These are phyloP conservation scores for Sugiyamaella castrensis DNA, from an alignment of 1,139 yeast species.

Conservation along the genomic window DNA sequence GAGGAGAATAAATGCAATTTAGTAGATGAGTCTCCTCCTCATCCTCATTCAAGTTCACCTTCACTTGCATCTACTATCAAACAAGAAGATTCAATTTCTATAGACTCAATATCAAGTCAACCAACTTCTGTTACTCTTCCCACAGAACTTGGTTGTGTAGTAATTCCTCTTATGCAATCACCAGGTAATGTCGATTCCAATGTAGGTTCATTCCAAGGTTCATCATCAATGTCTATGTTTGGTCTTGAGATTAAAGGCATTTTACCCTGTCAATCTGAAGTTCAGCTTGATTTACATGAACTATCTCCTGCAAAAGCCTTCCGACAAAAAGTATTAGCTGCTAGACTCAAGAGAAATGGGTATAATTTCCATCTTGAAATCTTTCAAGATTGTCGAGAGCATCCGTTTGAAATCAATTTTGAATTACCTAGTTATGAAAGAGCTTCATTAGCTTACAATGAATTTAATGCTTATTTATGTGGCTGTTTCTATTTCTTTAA, in stretches of 20 bases:
- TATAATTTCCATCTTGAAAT: conserved; percentile 4
- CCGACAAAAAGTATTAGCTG: conserved; percentile 2
- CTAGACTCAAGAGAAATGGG: conserved; percentile 9
- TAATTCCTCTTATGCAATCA: conserved; percentile 12
- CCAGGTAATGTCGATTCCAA: conserved; percentile 7
- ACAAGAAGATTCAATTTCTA: neutral
- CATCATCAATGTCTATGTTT: conserved; percentile 23
- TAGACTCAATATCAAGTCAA: too few relatives aligned
- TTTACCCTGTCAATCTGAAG: conserved; percentile 22
- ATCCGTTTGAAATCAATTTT: conserved; percentile 17
- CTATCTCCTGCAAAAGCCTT: conserved; percentile 7
- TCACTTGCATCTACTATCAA: neutral
- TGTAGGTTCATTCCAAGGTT: conserved; percentile 18
- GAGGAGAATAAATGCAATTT: neutral
- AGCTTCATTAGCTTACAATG: conserved; percentile 70
- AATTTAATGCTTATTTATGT: conserved; percentile 74
- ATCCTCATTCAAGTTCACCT: neutral
- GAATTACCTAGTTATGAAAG: conserved; percentile 71
- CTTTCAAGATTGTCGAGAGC: conserved; percentile 12
- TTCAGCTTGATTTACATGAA: conserved; percentile 17
- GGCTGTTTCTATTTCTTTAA: conserved; percentile 86
- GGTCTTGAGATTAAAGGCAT: conserved; percentile 24
- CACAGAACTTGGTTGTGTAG: conserved; percentile 9
- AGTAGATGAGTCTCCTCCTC: neutral
- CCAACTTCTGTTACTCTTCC: conserved; percentile 7